Evolutionary conservation across 1,139 yeast species (phyloP), one percentile per base, ranked within the genome.

Genomic region (Blastobotrys proliferans): DNA sequence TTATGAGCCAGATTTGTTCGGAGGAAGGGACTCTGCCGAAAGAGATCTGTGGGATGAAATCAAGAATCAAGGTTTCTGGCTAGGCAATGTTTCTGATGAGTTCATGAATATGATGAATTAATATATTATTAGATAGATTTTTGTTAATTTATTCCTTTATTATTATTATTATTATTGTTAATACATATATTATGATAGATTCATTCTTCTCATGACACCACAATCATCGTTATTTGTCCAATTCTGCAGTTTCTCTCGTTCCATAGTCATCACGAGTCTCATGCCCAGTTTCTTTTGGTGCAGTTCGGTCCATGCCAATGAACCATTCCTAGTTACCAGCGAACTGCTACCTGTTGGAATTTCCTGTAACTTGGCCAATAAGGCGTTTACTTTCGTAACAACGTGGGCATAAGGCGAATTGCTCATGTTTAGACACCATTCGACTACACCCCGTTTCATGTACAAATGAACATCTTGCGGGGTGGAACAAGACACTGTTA

Each of bases 291-390:
- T 43, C 6, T 46, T 22, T 2, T 29, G 20, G 3, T 19, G 27
- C 77, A 86, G 2, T 74, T 58, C 87, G 78, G 58, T 87, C 94
- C 11, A 83, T 73, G 58, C 48, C 21, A 84, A 59, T 0, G 75
- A 64, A 1, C 83, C 94, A 59, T 72, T 81, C 47, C 88, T 73
- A 4, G 88, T 74, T 13, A 82, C 66, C 38, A 86, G 62, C 32
- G 76, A 58, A 50, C 79, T 78, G 0, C 82, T 72, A 2, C 94
- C 94, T 41, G 72, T 74, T 19, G 77, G 79, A 18, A 81, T 62
- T 24, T 67, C 64, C 54, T 81, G 81, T 0, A 83, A 60, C 20
- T 66, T 68, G 48, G 69, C 70, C 3, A 84, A 43, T 10, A 83
- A 64, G 26, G 63, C 59, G 41, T 68, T 67, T 38, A 78, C 54